Evolutionary conservation across 345 rosid species (phyloP), one percentile per base, ranked within the genome.

Genomic region (Combretum micranthum): DNA sequence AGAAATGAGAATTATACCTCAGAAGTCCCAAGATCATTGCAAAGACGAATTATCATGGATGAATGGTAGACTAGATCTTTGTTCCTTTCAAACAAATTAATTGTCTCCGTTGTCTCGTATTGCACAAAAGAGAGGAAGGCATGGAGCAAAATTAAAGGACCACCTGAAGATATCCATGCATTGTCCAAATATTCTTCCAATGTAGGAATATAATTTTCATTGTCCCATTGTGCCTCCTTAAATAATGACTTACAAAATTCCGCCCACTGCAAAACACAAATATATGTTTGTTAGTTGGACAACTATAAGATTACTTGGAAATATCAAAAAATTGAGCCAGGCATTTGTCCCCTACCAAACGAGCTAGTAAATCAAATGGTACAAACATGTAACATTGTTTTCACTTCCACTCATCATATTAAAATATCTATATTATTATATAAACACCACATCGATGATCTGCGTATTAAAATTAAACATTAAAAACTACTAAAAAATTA

Each of bases 151-250:
- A 32, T 32, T 7, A 79, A 44, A 0, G 69, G 51, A 20, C 82
- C 82, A 0, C 79, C 69, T 1, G 80, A 79, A 4, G 82, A 74
- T 54, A 75, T 47, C 72, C 72, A 65, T 17, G 78, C 84, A 39
- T 78, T 82, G 21, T 44, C 61, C 47, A 74, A 13, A 23, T 82
- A 82, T 65, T 77, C 82, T 23, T 57, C 44, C 55, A 82, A 47
- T 1, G 80, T 55, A 16, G 87, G 80, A 2, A 55, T 62, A 16
- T 74, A 19, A 18, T 75, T 77, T 21, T 44, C 21, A 10, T 44
- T 44, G 53, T 55, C 57, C 87, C 87, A 82, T 50, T 70, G 72
- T 44, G 87, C 78, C 72, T 80, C 88, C 65, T 64, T 64, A 2
- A 75, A 60, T 37, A 80, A 45, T 14, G 85, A 56, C 26, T 75